These are phyloP conservation scores for Oryza glumipatula DNA, from an alignment of 176 grass and related monocot genomes.

Conservation along the genomic window DNA sequence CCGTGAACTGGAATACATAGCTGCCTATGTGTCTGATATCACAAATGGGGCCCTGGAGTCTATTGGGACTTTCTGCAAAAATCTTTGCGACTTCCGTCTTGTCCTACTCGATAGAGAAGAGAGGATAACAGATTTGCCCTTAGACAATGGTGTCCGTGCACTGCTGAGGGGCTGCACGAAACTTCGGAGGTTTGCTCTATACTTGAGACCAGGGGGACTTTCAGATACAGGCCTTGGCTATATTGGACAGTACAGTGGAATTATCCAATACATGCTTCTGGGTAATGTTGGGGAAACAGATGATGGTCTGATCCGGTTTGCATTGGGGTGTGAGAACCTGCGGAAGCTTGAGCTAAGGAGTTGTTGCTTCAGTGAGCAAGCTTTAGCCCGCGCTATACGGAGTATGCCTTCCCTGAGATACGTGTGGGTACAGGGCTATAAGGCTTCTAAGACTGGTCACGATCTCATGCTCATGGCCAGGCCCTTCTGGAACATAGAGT, in stretches of 20 bases:
- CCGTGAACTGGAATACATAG: slow-evolving; percentile 74
- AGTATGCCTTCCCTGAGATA: slow-evolving; percentile 71
- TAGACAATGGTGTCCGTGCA: slow-evolving; percentile 75
- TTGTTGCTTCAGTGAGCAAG: slow-evolving; percentile 87
- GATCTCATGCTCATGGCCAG: slow-evolving; percentile 79
- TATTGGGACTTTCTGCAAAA: slow-evolving; percentile 82
- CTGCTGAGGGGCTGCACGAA: slow-evolving; percentile 76
- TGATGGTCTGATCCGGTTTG: slow-evolving; percentile 63
- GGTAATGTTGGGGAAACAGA: slow-evolving; percentile 84
- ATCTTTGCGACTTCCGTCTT: slow-evolving; percentile 79
- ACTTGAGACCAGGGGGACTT: slow-evolving; percentile 89
- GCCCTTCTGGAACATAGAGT: slow-evolving; percentile 93
- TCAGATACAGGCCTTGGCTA: slow-evolving; percentile 83
- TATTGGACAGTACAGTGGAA: slow-evolving; percentile 66
- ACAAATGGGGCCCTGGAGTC: slow-evolving; percentile 80
- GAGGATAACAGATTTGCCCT: slow-evolving; percentile 77
- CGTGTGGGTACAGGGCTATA: slow-evolving; percentile 86
- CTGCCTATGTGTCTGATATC: slow-evolving; percentile 89
- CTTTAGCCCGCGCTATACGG: slow-evolving; percentile 60
- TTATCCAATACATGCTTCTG: slow-evolving; percentile 83
- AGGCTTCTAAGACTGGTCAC: slow-evolving; percentile 55
- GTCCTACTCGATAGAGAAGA: slow-evolving; percentile 78
- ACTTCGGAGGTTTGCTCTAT: slow-evolving; percentile 76
- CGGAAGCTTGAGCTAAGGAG: slow-evolving; percentile 82
- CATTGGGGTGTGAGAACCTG: slow-evolving; percentile 65